These are phyloP conservation scores for Trichoderma asperellum DNA, from an alignment of 2,329 filamentous ascomycete species.

Conservation along the genomic window DNA sequence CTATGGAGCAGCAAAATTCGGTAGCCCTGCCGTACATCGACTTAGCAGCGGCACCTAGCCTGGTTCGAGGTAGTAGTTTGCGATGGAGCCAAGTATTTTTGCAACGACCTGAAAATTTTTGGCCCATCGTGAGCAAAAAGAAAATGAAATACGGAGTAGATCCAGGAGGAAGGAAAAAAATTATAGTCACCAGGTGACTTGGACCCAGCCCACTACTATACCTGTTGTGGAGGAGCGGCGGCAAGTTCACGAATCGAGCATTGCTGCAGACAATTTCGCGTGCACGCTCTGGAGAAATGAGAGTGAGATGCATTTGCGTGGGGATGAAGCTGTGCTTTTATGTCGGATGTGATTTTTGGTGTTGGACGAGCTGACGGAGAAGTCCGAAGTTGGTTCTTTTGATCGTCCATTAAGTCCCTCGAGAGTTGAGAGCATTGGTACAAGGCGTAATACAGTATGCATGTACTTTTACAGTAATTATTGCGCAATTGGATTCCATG, in stretches of 20 bases:
- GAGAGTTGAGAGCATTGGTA: background rate
- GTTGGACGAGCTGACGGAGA: background rate
- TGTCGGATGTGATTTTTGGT: background rate
- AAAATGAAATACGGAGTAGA: background rate
- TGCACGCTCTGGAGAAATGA: background rate
- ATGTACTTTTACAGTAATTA: background rate
- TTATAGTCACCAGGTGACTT: constrained; percentile 4
- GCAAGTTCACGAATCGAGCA: constrained; percentile 9
- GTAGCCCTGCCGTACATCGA: constrained; percentile 16
- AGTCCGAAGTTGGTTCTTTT: background rate
- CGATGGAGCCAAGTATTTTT: background rate
- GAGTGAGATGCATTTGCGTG: background rate
- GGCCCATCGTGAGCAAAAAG: background rate
- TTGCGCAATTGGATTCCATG: background rate
- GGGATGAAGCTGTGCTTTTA: background rate
- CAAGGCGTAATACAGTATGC: background rate
- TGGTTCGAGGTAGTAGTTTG: constrained; percentile 17
- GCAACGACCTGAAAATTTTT: background rate
- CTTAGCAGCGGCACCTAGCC: background rate
- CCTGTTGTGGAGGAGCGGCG: constrained; percentile 7
- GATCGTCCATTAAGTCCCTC: background rate
- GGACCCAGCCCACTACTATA: background rate
- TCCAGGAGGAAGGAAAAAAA: constrained; percentile 2
- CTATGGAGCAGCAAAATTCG: constrained; percentile 11
- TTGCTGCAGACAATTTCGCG: background rate